Base-by-base conservation (phyloP, 2,329 filamentous ascomycete genomes). In the Sporothrix schenckii region DNA sequence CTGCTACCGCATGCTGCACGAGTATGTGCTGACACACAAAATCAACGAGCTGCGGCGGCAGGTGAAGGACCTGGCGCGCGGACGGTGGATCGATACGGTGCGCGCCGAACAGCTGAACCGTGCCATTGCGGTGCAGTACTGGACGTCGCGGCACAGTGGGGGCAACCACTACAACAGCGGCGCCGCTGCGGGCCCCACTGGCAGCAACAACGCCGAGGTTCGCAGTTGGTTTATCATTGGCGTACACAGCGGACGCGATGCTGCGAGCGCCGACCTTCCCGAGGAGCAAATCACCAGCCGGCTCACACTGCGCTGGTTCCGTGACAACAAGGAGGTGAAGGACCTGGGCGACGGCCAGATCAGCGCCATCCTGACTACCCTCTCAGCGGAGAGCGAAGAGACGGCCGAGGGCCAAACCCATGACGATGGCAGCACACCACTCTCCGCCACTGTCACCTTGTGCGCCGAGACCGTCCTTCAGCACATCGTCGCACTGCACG, bases 121-220 rank as follows among this genome's bases (percentile, higher is more conserved):
- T 72, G 91, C 91, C 39, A 82, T 99, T 71, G 88, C 93, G 11
- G 87, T 99, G 47, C 94, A 97, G 76, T 99, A 99, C 80, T 99
- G 95, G 95, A 84, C 87, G 19, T 86, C 87, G 66, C 87, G 89
- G 75, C 84, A 86, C 70, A 77, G 53, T n/a, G 34, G 58, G 24
- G 56, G 49, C 49, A 52, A 52, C 58, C 53, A 50, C 61, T 52
- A 34, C 65, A n/a, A 39, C 44, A 52, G 24, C 16, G 11, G 16
- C 21, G 13, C 24, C 41, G 24, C 44, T 2, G 5, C 58, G 14
- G 39, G 34, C 19, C 44, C 68, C 13, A 96, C 82, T 14, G 65
- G 49, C 27, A 52, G 14, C 49, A 67, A 30, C 39, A 71, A 54
- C 69, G 34, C 52, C 30, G 61, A 70, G 27, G 16, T 66, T 2